A percentile compares a stretch with the other conserved stretches of the same genome.
Evolutionary conservation across 352 stramenopile genomes (phyloP).

Genomic region (Phytophthora sp.): DNA sequence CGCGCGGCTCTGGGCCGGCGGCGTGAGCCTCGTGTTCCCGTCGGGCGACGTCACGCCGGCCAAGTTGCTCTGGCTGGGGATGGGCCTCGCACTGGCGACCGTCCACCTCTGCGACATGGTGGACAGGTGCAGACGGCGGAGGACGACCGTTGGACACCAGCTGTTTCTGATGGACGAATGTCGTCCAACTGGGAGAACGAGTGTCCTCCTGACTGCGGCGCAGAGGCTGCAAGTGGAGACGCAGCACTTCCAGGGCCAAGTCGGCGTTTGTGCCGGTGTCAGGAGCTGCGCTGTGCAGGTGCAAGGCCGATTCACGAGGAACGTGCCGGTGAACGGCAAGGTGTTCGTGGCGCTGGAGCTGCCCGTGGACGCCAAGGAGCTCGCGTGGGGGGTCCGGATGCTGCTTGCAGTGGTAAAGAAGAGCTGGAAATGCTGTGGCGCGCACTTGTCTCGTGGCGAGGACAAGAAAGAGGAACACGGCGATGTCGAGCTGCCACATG

Average conservation of each 20-base stretch:
- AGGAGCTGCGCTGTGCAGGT: conserved; percentile 50
- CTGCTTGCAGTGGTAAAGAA: neutral
- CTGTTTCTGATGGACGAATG: conserved; percentile 22
- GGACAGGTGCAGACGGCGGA: conserved; percentile 1
- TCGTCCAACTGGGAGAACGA: neutral
- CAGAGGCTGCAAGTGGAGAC: conserved; percentile 21
- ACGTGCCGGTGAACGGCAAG: conserved; percentile 27
- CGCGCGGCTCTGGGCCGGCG: conserved; percentile 10
- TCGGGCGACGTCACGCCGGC: conserved; percentile 47
- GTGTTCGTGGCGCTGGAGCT: conserved; percentile 64
- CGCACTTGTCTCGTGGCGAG: conserved; percentile 2
- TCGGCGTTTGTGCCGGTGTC: neutral
- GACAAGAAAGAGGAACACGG: neutral
- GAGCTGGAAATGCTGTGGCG: neutral
- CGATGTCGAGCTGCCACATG: conserved; percentile 44
- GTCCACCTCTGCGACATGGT: conserved; percentile 38
- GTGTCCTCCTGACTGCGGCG: neutral
- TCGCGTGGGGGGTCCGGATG: neutral
- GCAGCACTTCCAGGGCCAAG: conserved; percentile 25
- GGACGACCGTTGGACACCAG: neutral
- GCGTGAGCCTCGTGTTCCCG: conserved; percentile 58
- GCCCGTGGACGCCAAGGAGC: conserved; percentile 15
- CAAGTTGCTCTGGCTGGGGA: conserved; percentile 49
- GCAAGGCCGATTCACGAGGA: conserved; percentile 64
- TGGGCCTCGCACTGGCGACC: conserved; percentile 43